A percentile compares a stretch with the other conserved stretches of the same genome.
These are phyloP conservation scores for Epichloe hybrida DNA, from an alignment of 2,329 filamentous ascomycete genomes.

Conservation along the genomic window DNA sequence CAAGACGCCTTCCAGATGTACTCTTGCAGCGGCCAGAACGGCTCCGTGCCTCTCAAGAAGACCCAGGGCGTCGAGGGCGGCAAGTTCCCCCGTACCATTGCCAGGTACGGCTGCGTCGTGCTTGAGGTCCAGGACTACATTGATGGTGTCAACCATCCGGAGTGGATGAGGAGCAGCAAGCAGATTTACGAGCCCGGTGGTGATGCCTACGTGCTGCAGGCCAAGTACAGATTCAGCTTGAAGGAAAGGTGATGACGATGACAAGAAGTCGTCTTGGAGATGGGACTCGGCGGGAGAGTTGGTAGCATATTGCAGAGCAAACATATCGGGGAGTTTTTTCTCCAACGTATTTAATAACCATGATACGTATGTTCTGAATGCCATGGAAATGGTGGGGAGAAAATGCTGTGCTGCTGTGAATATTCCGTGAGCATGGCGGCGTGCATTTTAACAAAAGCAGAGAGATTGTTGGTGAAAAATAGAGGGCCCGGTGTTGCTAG, in stretches of 20 bases:
- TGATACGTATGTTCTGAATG: background rate
- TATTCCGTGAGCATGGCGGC: too few species aligned
- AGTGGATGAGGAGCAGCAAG: conserved; percentile 56
- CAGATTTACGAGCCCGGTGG: conserved; percentile 47
- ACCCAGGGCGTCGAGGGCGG: conserved; percentile 48
- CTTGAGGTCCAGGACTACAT: conserved; percentile 92
- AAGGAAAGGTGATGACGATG: conserved; percentile 12
- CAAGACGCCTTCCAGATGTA: conserved; percentile 85
- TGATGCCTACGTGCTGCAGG: conserved; percentile 48
- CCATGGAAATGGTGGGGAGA: background rate
- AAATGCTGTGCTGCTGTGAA: background rate
- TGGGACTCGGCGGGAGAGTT: background rate
- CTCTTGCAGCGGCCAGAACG: conserved; percentile 66
- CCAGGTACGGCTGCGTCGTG: conserved; percentile 73
- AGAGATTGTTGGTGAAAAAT: too few species aligned
- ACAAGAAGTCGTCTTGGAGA: background rate
- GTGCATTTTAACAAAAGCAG: too few species aligned
- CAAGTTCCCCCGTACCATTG: conserved; percentile 46
- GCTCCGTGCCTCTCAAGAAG: conserved; percentile 52
- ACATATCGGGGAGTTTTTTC: background rate
- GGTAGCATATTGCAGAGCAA: too few species aligned
- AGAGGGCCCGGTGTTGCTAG: too few species aligned
- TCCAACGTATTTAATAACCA: background rate
- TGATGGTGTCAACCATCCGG: conserved; percentile 81
- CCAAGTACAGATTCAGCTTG: conserved; percentile 46